These are phyloP conservation scores for Lachnellula suecica DNA, from an alignment of 2,329 filamentous ascomycete genomes.

Conservation along the genomic window DNA sequence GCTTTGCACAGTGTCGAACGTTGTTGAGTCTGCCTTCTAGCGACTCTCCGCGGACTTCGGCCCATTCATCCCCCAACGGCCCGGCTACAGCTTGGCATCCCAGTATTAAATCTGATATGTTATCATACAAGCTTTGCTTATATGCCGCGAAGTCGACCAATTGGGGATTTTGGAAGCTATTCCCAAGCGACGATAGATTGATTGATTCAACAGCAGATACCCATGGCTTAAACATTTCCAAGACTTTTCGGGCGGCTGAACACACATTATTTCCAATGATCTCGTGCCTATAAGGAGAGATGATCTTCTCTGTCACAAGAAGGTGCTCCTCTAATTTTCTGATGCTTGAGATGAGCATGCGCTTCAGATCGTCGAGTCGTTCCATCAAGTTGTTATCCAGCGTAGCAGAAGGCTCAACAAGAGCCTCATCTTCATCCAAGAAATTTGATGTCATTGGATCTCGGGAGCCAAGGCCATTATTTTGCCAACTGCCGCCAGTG, in stretches of 20 bases:
- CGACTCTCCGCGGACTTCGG: conserved; percentile 85
- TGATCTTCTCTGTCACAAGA: conserved; percentile 73
- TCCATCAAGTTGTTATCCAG: conserved; percentile 79
- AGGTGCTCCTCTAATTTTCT: conserved; percentile 86
- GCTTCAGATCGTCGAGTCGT: conserved; percentile 80
- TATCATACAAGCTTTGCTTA: conserved; percentile 93
- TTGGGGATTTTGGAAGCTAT: conserved; percentile 79
- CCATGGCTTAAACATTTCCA: conserved; percentile 90
- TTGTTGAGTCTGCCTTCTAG: conserved; percentile 83
- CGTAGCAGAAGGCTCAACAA: conserved; percentile 67
- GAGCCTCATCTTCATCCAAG: conserved; percentile 76
- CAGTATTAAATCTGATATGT: conserved; percentile 83
- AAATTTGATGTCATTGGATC: conserved; percentile 81
- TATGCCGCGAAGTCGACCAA: conserved; percentile 83
- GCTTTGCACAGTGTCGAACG: conserved; percentile 73
- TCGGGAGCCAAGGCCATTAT: conserved; percentile 62
- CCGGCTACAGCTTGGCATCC: conserved; percentile 90
- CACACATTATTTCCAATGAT: conserved; percentile 82
- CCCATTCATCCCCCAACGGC: conserved; percentile 92
- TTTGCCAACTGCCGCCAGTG: conserved; percentile 85
- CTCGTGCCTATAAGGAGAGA: conserved; percentile 76
- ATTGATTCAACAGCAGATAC: conserved; percentile 88
- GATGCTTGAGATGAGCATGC: conserved; percentile 81
- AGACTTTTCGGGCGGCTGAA: conserved; percentile 71
- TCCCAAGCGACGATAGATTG: conserved; percentile 77